Evolutionary conservation across 768 basidiomycete species (phyloP), one percentile per base, ranked within the genome.

Genomic region (Trametes coccinea): DNA sequence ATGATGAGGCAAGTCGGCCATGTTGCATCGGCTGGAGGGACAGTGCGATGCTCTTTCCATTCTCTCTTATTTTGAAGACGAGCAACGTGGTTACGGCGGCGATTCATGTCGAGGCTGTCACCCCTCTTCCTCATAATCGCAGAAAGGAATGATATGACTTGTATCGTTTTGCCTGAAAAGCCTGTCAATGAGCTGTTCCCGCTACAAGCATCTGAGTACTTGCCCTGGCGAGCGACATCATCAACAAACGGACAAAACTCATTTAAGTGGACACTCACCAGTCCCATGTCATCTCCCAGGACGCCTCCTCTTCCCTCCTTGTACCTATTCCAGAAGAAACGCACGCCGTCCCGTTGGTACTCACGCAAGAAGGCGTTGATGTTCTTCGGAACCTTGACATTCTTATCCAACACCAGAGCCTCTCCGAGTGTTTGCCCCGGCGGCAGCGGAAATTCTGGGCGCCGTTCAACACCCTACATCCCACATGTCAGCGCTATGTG

Each of bases 271-370:
- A 39, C n/a, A 73, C 73, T 29, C 64, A 87, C 86, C 63, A 89
- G 78, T 65, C 93, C 96, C 96, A 98, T 98, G 69, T 98, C 96
- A 71, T 98, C 96, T 5, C 96, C 96, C 4, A 98, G 80, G 10
- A 98, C 71, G 0, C 89, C 95, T 0, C 96, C 96, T 46, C 79
- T 77, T 0, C 80, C 82, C 65, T 87, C 77, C 31, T 78, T 73
- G 70, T 89, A 97, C 48, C 87, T 81, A 13, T 82, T 77, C 75
- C 84, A 97, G 51, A 98, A 82, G 74, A 98, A 98, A 44, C 78
- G 73, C 11, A 90, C 84, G 7, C 96, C 96, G 10, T 94, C 88
- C 37, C 93, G 81, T 69, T 98, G 96, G 69, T 98, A 98, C 37
- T 87, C 85, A 56, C 95, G 87, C n/a, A 98, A 78, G 71, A 88